Conservation (phyloP, 495 filamentous ascomycete species). For the Penicillium simplicissimum region DNA sequence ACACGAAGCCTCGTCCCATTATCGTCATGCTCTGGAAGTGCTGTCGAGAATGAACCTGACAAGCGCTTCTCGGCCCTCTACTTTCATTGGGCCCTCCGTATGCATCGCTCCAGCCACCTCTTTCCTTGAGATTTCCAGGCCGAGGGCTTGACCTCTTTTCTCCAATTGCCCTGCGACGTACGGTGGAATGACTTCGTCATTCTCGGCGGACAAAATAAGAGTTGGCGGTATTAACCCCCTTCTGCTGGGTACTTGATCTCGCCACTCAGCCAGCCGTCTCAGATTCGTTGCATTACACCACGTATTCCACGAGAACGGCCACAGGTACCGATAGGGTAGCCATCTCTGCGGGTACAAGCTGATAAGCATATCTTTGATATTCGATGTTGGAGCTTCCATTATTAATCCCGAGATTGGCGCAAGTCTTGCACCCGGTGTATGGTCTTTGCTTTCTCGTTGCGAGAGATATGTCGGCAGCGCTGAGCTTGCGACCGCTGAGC, state of each 20-base stretch:
- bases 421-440: constrained; percentile 3
- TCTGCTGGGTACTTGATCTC: constrained; percentile 11
- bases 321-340: constrained; percentile 71
- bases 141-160: constrained; percentile 30
- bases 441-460: constrained; percentile 19
- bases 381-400: constrained; percentile 77
- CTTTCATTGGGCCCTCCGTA: constrained; percentile 46
- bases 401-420: constrained; percentile 53
- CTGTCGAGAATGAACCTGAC: constrained; percentile 32
- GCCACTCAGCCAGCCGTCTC: constrained; percentile 33
- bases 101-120: constrained; percentile 54
- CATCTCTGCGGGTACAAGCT: constrained; percentile 79
- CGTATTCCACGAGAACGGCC: constrained; percentile 53
- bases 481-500: constrained; percentile 54
- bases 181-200: constrained; percentile 68
- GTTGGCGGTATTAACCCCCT: constrained; percentile 36
- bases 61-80: constrained; percentile 44
- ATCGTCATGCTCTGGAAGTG: neutral
- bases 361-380: constrained; percentile 69
- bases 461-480: constrained; percentile 52
- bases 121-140: constrained; percentile 32
- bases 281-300: constrained; percentile 50
- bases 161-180: constrained; percentile 55
- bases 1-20: no score
- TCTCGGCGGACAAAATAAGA: constrained; percentile 60